phyloP scores from a whole-genome alignment of 2,329 filamentous ascomycete genomes.

The Eutypella sp. region DNA sequence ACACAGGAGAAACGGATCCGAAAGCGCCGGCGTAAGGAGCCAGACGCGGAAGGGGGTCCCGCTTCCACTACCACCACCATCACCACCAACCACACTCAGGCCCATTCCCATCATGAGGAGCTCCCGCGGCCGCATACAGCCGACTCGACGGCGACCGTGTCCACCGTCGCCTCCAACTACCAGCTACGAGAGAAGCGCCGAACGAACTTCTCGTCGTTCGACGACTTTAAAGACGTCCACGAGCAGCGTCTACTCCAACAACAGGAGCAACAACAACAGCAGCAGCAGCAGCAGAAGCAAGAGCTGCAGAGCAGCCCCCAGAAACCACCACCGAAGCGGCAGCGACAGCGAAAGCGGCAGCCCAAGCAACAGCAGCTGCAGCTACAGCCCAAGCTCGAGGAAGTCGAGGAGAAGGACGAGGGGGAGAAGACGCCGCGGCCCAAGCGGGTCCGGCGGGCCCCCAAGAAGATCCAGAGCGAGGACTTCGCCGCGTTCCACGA shows the following conservation, averaged over 20 bases:
- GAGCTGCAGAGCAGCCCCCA: too few relatives aligned
- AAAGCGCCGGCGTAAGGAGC: slow-evolving; percentile 10
- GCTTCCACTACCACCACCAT: slow-evolving; percentile 9
- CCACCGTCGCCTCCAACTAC: slow-evolving; percentile 47
- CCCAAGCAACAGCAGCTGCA: too few relatives aligned
- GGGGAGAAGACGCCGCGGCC: slow-evolving; percentile 23
- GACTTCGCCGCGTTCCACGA: slow-evolving; percentile 7
- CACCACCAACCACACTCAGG: slow-evolving; percentile 8
- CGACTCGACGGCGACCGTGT: slow-evolving; percentile 46
- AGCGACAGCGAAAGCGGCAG: too few relatives aligned
- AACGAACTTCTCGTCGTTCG: slow-evolving; percentile 45
- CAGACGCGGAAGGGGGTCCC: slow-evolving; percentile 7
- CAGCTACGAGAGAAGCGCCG: slow-evolving; percentile 50
- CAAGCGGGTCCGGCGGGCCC: slow-evolving; percentile 22
- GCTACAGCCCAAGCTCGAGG: too few relatives aligned
- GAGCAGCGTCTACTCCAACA: too few relatives aligned
- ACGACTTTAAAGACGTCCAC: slow-evolving; percentile 39
- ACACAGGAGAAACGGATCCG: slow-evolving; percentile 5
- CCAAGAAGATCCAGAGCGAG: slow-evolving; percentile 23
- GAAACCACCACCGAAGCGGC: too few relatives aligned
- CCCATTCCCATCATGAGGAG: slow-evolving; percentile 11
- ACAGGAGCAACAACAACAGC: too few relatives aligned
- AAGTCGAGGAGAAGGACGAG: slow-evolving; percentile 28
- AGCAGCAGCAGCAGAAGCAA: too few relatives aligned
- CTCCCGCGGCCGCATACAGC: slow-evolving; percentile 43